Conservation (phyloP, 345 rosid genomes). For the Syzygium jambos region DNA sequence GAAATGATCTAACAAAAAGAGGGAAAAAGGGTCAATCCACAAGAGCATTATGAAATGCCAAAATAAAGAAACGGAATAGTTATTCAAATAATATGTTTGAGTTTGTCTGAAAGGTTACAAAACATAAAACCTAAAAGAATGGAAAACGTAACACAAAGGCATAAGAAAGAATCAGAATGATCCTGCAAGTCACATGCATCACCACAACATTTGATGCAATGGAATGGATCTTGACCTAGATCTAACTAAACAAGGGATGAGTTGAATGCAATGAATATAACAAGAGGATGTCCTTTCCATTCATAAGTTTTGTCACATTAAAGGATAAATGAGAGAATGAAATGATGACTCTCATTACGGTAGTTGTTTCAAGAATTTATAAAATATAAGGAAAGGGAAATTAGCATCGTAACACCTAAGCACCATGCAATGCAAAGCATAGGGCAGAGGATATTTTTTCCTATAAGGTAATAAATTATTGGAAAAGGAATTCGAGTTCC, state of each 20-base stretch:
- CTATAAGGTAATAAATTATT: not conserved
- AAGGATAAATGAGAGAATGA: not conserved
- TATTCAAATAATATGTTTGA: not conserved
- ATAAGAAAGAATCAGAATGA: not conserved
- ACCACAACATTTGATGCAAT: not conserved
- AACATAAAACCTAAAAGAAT: not conserved
- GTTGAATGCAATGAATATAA: not conserved
- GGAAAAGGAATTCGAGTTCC: not conserved
- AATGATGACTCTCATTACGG: not conserved
- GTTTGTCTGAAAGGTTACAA: not conserved
- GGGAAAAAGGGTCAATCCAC: conserved; percentile 4
- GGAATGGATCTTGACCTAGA: not conserved
- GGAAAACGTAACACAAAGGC: not conserved
- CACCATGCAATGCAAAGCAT: not conserved
- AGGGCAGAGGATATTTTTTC: not conserved
- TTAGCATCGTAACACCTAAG: not conserved
- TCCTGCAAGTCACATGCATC: not conserved
- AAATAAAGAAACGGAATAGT: not conserved
- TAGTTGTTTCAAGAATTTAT: not conserved
- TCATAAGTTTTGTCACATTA: not conserved
- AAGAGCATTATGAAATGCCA: not conserved
- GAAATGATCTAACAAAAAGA: conserved; percentile 28
- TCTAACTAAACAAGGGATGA: not conserved
- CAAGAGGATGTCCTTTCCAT: not conserved
- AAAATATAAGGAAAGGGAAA: not conserved